A percentile compares a stretch with the other conserved stretches of the same genome.
Conservation (phyloP, 306 rosid species). For the Rubus parviflorus region DNA sequence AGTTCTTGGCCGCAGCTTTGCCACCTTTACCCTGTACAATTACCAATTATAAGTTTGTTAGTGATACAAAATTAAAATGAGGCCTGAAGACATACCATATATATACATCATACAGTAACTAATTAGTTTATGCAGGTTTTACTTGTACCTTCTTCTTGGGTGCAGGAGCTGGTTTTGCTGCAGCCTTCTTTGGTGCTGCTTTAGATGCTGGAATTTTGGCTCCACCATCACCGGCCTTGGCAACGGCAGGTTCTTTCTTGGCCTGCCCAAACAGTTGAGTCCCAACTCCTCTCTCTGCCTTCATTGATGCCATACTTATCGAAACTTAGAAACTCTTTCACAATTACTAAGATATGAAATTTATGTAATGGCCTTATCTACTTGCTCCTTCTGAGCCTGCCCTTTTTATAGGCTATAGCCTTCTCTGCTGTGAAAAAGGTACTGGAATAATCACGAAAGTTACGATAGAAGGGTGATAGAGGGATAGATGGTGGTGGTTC, state of each 20-base stretch:
- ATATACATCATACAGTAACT: background rate
- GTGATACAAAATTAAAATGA: background rate
- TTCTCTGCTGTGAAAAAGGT: constrained; percentile 12
- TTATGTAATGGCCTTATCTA: constrained; percentile 7
- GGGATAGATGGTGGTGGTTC: constrained; percentile 11
- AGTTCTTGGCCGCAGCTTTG: constrained; percentile 57
- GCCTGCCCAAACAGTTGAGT: constrained; percentile 44
- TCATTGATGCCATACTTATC: constrained; percentile 42
- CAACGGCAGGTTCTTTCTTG: constrained; percentile 41
- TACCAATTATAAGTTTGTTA: background rate
- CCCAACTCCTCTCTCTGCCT: constrained; percentile 41
- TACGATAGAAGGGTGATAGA: background rate
- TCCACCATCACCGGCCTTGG: constrained; percentile 30
- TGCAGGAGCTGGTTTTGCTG: constrained; percentile 49
- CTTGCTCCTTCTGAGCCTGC: background rate
- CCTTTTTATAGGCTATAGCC: constrained; percentile 24
- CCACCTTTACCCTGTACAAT: constrained; percentile 65
- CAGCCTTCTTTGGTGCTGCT: constrained; percentile 54
- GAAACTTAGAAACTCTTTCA: background rate
- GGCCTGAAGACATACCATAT: background rate
- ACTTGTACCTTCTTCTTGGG: constrained; percentile 60
- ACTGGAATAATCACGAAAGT: constrained; percentile 27
- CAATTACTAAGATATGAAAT: background rate
- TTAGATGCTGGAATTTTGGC: constrained; percentile 46
- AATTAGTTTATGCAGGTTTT: background rate